Evolutionary conservation across 169 alveolate species (phyloP).

Genomic region (Toxoplasma gondii): DNA sequence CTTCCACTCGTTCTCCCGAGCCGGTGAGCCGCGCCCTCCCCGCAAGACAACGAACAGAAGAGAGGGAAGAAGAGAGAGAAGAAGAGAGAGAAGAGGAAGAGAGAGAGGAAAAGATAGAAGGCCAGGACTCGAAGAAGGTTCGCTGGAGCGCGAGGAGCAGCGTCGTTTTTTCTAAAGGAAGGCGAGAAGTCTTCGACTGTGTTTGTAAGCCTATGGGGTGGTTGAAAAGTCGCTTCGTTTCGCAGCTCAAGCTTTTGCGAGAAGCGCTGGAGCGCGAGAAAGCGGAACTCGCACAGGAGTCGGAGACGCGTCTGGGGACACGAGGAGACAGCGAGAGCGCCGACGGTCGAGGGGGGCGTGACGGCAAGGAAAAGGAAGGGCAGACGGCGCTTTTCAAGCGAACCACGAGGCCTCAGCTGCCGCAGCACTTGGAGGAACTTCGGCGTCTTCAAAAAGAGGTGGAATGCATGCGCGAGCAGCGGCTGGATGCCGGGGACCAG

Average conservation of each 20-base stretch:
- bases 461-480: neutral
- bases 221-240: neutral
- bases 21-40: too few species aligned
- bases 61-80: neutral
- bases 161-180: neutral
- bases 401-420: neutral
- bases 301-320: neutral
- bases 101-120: neutral
- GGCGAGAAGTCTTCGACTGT: too few species aligned
- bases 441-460: neutral
- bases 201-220: neutral
- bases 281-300: neutral
- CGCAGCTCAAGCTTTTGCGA: neutral
- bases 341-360: neutral
- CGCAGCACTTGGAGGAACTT: constrained; percentile 12
- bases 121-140: neutral
- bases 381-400: neutral
- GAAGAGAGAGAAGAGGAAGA: neutral
- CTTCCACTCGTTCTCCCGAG: too few species aligned
- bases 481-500: neutral
- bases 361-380: neutral
- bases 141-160: neutral
- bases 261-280: neutral
- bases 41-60: too few species aligned
- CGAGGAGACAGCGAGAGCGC: neutral